Evolutionary conservation across 768 basidiomycete species (phyloP).

Genomic region (Leccinum variicolor): DNA sequence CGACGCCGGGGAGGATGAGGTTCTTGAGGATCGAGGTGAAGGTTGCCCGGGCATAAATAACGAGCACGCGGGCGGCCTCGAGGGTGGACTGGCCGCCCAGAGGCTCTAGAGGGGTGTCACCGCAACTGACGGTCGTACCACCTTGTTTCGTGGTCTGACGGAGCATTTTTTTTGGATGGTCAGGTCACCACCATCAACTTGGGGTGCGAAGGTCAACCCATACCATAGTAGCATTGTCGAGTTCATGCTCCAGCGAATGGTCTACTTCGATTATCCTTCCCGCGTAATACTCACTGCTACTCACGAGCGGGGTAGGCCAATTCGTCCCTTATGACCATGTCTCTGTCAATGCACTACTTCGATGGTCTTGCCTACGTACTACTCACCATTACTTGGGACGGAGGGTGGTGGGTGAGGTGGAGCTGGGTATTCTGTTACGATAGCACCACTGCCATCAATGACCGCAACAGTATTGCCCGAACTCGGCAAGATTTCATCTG

Average conservation of each 20-base stretch:
- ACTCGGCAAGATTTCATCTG: slow-evolving; percentile 93
- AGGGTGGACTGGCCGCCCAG: slow-evolving; percentile 96
- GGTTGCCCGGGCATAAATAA: slow-evolving; percentile 78
- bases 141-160: no score
- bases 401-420: neutral
- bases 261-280: neutral
- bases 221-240: neutral
- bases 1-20: slow-evolving; percentile 92
- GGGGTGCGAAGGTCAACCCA: neutral
- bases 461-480: slow-evolving; percentile 92
- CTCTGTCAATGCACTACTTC: neutral
- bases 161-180: no score
- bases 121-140: no score
- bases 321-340: neutral
- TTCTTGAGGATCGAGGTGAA: slow-evolving; percentile 88
- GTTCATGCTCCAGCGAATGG: neutral
- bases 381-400: neutral
- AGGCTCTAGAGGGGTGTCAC: slow-evolving; percentile 63
- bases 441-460: slow-evolving; percentile 89
- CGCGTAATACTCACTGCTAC: neutral
- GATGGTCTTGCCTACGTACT: neutral
- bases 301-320: neutral
- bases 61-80: slow-evolving; percentile 77
- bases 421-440: neutral
- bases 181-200: neutral